Evolutionary conservation across 1,284 basidiomycete species (phyloP).

Genomic region (Cutaneotrichosporon sp.): DNA sequence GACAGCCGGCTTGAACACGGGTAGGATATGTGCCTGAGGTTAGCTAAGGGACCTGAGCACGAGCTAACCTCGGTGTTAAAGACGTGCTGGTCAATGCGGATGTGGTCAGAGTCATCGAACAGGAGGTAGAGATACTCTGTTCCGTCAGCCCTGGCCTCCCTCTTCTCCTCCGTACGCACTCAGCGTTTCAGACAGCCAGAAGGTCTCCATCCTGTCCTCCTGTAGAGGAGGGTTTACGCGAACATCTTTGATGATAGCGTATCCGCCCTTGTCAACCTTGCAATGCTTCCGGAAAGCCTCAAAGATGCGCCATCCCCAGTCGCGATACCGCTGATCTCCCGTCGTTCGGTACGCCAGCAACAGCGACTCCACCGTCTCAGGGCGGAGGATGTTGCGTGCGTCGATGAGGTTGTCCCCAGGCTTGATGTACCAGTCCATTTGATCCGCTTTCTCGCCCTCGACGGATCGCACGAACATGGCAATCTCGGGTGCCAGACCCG

Average conservation of each 20-base stretch:
- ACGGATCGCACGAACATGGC: constrained; percentile 62
- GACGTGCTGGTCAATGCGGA: constrained; percentile 73
- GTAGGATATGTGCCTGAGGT: constrained; percentile 45
- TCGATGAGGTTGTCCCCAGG: constrained; percentile 57
- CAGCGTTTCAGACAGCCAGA: constrained; percentile 86
- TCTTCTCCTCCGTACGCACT: constrained; percentile 49
- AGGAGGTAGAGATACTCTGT: constrained; percentile 81
- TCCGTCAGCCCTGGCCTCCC: constrained; percentile 5
- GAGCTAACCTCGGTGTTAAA: constrained; percentile 80
- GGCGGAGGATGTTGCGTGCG: constrained; percentile 86
- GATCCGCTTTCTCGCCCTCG: constrained; percentile 47
- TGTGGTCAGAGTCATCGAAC: constrained; percentile 67
- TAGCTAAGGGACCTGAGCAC: background rate
- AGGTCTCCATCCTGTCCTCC: constrained; percentile 94
- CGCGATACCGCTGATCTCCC: constrained; percentile 73
- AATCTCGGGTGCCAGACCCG: constrained; percentile 80
- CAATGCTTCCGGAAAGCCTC: constrained; percentile 82
- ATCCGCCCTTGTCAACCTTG: constrained; percentile 66
- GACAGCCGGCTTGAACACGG: constrained; percentile 42
- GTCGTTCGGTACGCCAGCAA: constrained; percentile 82
- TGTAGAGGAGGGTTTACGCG: constrained; percentile 60
- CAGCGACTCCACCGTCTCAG: constrained; percentile 90
- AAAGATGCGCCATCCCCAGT: constrained; percentile 86
- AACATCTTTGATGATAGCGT: constrained; percentile 78
- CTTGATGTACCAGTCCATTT: constrained; percentile 83